Evolutionary conservation across 306 rosid genomes (phyloP).

Genomic region (Fagus crenata): DNA sequence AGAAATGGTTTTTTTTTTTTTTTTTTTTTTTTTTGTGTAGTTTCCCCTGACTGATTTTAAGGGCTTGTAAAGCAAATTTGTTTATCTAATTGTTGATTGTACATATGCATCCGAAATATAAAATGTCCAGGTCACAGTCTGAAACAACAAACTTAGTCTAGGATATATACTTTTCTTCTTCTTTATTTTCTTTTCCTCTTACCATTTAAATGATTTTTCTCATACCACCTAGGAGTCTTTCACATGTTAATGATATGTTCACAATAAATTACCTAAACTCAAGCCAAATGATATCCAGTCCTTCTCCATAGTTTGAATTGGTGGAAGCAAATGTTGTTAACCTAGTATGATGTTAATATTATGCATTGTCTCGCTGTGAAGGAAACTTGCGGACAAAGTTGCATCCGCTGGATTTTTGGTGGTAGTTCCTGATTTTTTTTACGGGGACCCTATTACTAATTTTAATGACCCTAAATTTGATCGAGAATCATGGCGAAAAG

Average conservation of each 20-base stretch:
- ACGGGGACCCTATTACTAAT: slow-evolving; percentile 40
- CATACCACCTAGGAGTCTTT: not conserved
- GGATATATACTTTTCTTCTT: not conserved
- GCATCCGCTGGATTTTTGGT: slow-evolving; percentile 55
- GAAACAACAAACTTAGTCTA: not conserved
- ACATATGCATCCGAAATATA: not conserved
- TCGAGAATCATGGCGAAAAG: slow-evolving; percentile 31
- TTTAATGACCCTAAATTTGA: slow-evolving; percentile 33
- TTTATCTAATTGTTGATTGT: no score
- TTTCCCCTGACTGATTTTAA: no score
- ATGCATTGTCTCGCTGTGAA: slow-evolving; percentile 28
- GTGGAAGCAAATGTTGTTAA: no score
- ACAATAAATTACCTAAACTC: not conserved
- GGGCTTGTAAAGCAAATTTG: no score
- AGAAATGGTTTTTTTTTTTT: no score
- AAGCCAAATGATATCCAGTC: not conserved
- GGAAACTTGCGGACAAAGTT: slow-evolving; percentile 63
- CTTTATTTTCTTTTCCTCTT: not conserved
- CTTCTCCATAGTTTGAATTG: no score
- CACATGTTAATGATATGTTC: not conserved
- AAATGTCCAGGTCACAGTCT: not conserved
- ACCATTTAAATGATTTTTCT: not conserved
- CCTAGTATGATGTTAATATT: not conserved
- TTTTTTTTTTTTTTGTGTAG: not conserved
- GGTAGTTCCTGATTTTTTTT: slow-evolving; percentile 62